Base-by-base conservation (phyloP, 2,329 filamentous ascomycete genomes). In the Grosmannia serpens region DNA sequence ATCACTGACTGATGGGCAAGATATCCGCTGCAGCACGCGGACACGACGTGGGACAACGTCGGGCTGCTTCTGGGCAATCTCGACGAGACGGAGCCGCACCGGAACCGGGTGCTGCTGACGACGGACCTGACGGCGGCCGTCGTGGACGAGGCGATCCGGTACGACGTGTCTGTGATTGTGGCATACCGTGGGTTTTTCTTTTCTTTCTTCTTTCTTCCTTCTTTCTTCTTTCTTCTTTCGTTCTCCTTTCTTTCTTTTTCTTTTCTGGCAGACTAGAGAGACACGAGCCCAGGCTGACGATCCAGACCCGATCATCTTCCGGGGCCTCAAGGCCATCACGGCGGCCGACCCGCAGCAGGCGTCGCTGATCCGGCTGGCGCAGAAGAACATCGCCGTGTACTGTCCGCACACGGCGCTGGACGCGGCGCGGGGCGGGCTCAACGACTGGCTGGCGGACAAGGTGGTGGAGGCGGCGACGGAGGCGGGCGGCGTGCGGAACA, bases 21-120 rank as follows among this genome's bases (percentile, higher is more conserved):
- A 15, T 55, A 55, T 41, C 53, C 38, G 8, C 38, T 55, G 35
- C 38, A 55, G 33, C 10, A 96, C 49, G 94, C 94, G 11, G 94
- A 97, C 69, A 86, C 86, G 65, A 85, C 87, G 64, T 99, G 91
- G 81, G 94, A 99, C 70, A 99, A 99, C 68, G 96, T 95, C n/a
- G 94, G 94, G 55, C 80, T 96, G 56, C 79, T 95, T 55, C 66
- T 79, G 57, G 73, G 73, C 61, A 76, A 77, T 65, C 53, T 58
- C 51, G 66, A 24, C 1, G 58, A 70, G 29, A 55, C 67, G 20
- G 68, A 66, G 55, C 63, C 62, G 38, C 68, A 68, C 53, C 53
- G 47, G 13, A 50, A 63, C 2, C 70, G 67, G 1, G 79, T 83
- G 22, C 71, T 84, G 56, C 73, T 84, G 53, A 91, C 94, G 8